phyloP scores from a whole-genome alignment of 306 rosid species.

The Oemleria cerasiformis region DNA sequence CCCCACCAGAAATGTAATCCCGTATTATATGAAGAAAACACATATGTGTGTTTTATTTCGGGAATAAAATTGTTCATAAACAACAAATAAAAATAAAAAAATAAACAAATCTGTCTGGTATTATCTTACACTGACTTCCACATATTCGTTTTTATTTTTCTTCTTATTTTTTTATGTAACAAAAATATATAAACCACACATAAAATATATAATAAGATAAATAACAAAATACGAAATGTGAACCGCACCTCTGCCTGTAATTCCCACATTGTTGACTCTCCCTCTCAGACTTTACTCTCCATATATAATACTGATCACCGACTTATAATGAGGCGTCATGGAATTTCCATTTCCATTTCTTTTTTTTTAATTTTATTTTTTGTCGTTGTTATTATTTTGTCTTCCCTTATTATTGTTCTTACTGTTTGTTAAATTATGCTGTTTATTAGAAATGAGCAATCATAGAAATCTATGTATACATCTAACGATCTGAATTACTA shows the following conservation, averaged over 20 bases:
- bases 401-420: not conserved
- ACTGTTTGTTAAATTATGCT: not conserved
- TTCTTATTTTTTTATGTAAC: too few species aligned
- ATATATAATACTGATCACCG: not conserved
- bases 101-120: constrained; percentile 1
- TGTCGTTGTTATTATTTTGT: not conserved
- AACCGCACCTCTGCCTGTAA: constrained; percentile 9
- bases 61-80: not conserved
- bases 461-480: too few species aligned
- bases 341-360: not conserved
- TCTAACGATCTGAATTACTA: too few species aligned
- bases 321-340: not conserved
- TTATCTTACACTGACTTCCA: not conserved
- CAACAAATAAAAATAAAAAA: not conserved
- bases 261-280: not conserved
- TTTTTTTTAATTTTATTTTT: not conserved
- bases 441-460: not conserved
- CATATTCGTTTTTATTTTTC: too few species aligned
- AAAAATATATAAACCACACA: constrained; percentile 7
- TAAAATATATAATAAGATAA: not conserved
- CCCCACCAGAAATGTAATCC: constrained; percentile 22
- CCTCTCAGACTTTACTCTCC: not conserved
- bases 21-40: constrained; percentile 3
- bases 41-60: not conserved
- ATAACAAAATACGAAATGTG: not conserved